Evolutionary conservation across 139 green algal species (phyloP).

Genomic region (Dunaliella primolecta): DNA sequence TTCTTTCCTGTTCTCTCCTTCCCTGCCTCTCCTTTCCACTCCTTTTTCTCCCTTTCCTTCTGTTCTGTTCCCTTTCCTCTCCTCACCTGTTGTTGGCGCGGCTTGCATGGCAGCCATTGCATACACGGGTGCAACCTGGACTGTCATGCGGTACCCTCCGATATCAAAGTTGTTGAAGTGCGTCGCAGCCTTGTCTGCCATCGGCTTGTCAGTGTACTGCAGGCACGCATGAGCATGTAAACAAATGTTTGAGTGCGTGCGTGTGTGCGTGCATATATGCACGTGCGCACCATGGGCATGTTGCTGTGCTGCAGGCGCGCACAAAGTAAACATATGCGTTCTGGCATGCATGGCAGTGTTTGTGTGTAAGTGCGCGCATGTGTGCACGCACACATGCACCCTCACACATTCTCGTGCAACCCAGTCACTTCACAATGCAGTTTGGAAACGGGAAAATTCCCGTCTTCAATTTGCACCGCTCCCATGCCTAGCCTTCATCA

Average conservation of each 20-base stretch:
- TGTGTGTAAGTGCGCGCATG: background rate
- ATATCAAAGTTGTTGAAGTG: slow-evolving; percentile 16
- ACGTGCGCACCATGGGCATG: too few relatives aligned
- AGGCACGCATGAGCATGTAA: background rate
- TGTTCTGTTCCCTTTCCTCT: too few relatives aligned
- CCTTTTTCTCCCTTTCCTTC: too few relatives aligned
- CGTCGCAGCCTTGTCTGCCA: slow-evolving; percentile 2
- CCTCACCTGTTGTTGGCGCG: background rate
- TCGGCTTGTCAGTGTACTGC: slow-evolving; percentile 11
- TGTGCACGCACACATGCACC: too few relatives aligned
- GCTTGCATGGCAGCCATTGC: background rate
- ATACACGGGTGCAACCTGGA: slow-evolving; percentile 5
- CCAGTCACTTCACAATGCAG: too few relatives aligned
- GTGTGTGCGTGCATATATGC: background rate
- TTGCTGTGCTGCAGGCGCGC: too few relatives aligned
- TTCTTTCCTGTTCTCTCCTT: too few relatives aligned
- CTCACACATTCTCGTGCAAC: too few relatives aligned
- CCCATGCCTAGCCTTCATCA: background rate
- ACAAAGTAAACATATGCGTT: too few relatives aligned
- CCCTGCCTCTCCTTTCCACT: too few relatives aligned
- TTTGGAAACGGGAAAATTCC: too few relatives aligned
- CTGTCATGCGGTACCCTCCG: background rate
- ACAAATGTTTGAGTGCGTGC: background rate
- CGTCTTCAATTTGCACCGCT: background rate
- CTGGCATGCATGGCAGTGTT: too few relatives aligned